A percentile compares a stretch with the other conserved stretches of the same genome.
These are phyloP conservation scores for Strobilomyces confusus DNA, from an alignment of 768 basidiomycete species.

Conservation along the genomic window DNA sequence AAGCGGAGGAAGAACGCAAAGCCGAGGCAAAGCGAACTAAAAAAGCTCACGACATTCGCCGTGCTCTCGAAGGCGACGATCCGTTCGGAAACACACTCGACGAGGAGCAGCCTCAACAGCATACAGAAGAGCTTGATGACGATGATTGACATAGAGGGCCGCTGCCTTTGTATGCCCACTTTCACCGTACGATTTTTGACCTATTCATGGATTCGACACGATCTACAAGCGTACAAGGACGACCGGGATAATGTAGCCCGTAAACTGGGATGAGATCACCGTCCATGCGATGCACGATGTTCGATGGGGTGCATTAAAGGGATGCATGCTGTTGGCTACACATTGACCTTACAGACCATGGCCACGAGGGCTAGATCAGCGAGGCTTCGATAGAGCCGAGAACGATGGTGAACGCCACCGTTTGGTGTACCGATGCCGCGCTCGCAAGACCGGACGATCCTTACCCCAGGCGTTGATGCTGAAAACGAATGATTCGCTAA, in stretches of 20 bases:
- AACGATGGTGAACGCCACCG: background rate
- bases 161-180: background rate
- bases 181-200: background rate
- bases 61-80: slow-evolving; percentile 50
- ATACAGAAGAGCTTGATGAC: slow-evolving; percentile 41
- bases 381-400: slow-evolving; percentile 60
- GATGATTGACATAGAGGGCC: slow-evolving; percentile 30
- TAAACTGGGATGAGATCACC: background rate
- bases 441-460: background rate
- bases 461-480: background rate
- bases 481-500: too few species aligned
- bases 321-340: slow-evolving; percentile 50
- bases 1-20: slow-evolving; percentile 65
- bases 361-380: slow-evolving; percentile 34
- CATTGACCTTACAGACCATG: slow-evolving; percentile 55
- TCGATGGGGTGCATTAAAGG: slow-evolving; percentile 19
- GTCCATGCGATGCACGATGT: slow-evolving; percentile 22
- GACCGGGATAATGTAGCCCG: slow-evolving; percentile 21
- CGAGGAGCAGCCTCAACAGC: slow-evolving; percentile 28
- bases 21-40: slow-evolving; percentile 65
- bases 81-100: slow-evolving; percentile 64
- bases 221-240: slow-evolving; percentile 1
- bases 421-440: too few species aligned
- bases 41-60: slow-evolving; percentile 50
- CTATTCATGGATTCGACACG: background rate